Evolutionary conservation across 2,329 filamentous ascomycete genomes (phyloP).

Genomic region (Beauveria varroae): DNA sequence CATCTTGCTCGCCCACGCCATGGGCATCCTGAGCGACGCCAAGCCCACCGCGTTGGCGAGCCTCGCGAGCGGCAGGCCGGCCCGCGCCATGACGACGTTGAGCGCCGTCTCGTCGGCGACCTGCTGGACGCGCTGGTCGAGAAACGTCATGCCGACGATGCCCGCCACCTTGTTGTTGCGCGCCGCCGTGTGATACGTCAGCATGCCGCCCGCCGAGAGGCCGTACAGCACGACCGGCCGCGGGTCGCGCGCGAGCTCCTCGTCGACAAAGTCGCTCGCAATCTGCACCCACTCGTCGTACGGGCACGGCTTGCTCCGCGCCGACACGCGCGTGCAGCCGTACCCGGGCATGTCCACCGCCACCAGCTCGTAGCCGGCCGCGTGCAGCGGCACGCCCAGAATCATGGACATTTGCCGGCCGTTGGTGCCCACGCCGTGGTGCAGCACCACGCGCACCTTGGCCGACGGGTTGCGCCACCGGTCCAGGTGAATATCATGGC

Average conservation of each 20-base stretch:
- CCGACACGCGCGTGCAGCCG: neutral
- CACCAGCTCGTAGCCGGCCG: neutral
- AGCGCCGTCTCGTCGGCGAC: neutral
- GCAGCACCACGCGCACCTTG: neutral
- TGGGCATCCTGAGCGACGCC: neutral
- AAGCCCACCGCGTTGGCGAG: neutral
- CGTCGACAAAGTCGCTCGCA: neutral
- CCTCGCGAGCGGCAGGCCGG: neutral
- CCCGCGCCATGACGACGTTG: neutral
- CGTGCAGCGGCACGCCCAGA: neutral
- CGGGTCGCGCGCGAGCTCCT: neutral
- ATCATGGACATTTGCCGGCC: constrained; percentile 3
- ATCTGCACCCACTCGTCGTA: constrained; percentile 6
- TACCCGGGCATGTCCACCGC: constrained; percentile 1
- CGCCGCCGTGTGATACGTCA: neutral
- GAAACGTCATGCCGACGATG: constrained; percentile 1
- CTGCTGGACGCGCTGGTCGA: neutral
- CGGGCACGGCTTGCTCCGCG: neutral
- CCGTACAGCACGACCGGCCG: constrained; percentile 1
- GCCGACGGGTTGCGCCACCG: constrained; percentile 3
- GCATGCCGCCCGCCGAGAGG: neutral
- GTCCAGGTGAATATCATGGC: neutral
- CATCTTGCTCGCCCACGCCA: constrained; percentile 1
- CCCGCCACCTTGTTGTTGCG: neutral
- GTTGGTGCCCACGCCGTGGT: constrained; percentile 5